These are phyloP conservation scores for Rhodotorula sphaerocarpa DNA, from an alignment of 768 basidiomycete genomes.

Conservation along the genomic window DNA sequence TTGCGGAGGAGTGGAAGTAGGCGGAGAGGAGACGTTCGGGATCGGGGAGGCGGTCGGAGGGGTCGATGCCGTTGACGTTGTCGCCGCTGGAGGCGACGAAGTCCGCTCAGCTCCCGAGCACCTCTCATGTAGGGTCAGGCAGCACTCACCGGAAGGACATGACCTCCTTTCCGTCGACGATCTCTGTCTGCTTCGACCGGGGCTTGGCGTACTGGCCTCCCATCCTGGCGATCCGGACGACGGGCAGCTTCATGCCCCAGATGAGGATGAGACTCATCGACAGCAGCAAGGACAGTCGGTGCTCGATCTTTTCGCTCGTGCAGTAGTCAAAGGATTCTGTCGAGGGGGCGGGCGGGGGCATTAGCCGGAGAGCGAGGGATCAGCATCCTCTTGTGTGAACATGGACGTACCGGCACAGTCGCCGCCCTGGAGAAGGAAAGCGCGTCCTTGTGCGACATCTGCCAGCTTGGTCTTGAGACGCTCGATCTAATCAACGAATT, in stretches of 20 bases:
- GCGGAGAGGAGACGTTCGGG: constrained; percentile 86
- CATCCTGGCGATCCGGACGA: constrained; percentile 65
- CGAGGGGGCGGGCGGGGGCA: not conserved
- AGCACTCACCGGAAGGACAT: constrained; percentile 72
- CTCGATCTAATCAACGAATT: constrained; percentile 37
- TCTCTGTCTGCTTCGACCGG: constrained; percentile 72
- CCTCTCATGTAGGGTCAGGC: not conserved
- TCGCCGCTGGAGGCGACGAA: too few species aligned
- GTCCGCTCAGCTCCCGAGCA: too few species aligned
- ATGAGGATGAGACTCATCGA: constrained; percentile 92
- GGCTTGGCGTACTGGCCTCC: constrained; percentile 61
- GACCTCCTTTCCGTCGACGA: constrained; percentile 61
- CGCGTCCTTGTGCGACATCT: constrained; percentile 72
- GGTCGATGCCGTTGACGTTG: constrained; percentile 76
- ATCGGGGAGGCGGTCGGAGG: constrained; percentile 76
- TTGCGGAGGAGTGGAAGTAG: constrained; percentile 91
- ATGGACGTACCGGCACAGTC: constrained; percentile 66
- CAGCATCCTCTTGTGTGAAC: constrained; percentile 68
- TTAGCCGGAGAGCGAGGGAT: constrained; percentile 43
- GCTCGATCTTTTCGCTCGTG: constrained; percentile 59
- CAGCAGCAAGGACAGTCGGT: constrained; percentile 80
- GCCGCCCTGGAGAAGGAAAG: constrained; percentile 91
- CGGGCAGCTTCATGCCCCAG: constrained; percentile 76
- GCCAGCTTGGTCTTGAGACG: constrained; percentile 36
- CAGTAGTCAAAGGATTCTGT: constrained; percentile 35